phyloP scores from a whole-genome alignment of 2,329 filamentous ascomycete genomes.

The Aspergillus ochraceoroseus region DNA sequence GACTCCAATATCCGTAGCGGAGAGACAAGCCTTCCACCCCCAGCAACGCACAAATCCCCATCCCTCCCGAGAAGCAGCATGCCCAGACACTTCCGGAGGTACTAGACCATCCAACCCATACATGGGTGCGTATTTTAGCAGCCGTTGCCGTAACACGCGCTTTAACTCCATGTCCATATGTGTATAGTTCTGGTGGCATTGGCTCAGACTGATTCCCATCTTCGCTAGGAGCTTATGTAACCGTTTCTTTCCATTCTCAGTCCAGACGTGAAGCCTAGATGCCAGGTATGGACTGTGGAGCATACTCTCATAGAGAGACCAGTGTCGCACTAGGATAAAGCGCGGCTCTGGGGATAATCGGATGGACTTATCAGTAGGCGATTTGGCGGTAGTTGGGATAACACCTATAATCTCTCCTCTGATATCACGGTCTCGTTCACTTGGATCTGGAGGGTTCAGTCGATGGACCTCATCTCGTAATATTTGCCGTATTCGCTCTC shows the following conservation, averaged over 20 bases:
- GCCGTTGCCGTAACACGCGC: constrained; percentile 72
- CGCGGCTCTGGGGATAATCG: constrained; percentile 88
- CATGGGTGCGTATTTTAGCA: constrained; percentile 84
- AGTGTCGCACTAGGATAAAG: constrained; percentile 88
- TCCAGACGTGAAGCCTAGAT: constrained; percentile 89
- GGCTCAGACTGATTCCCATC: constrained; percentile 91
- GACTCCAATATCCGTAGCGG: constrained; percentile 89
- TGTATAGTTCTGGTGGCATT: constrained; percentile 92
- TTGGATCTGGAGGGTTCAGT: constrained; percentile 70
- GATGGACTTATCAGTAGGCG: constrained; percentile 86
- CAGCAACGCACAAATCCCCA: constrained; percentile 97
- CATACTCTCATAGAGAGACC: constrained; percentile 98
- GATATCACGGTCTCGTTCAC: constrained; percentile 56
- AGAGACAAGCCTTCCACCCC: constrained; percentile 94
- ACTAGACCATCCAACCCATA: constrained; percentile 95
- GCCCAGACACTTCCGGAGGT: constrained; percentile 67
- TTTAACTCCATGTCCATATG: constrained; percentile 99
- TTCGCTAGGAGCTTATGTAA: constrained; percentile 93
- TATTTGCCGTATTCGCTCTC: constrained; percentile 76
- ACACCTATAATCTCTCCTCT: constrained; percentile 67
- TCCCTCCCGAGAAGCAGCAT: constrained; percentile 72
- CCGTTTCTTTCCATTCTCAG: constrained; percentile 77
- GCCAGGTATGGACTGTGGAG: constrained; percentile 93
- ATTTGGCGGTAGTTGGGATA: constrained; percentile 81
- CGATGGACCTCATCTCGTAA: constrained; percentile 90